phyloP scores from a whole-genome alignment of 805 yeast species.

The Starmerella apicola region DNA sequence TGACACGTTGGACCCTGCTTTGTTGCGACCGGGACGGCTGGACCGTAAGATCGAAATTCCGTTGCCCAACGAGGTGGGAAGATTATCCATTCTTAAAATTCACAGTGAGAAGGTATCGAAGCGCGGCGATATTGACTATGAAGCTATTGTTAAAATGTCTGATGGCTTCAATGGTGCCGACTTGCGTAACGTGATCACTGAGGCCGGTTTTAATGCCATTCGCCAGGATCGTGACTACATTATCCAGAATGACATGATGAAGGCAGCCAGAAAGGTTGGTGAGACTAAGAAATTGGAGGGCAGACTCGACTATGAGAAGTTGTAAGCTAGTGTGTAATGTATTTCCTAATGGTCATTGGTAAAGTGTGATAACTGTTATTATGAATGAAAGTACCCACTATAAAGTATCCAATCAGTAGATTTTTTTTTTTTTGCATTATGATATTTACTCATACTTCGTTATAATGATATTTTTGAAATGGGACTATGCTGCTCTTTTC shows the following conservation, averaged over 20 bases:
- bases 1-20: slow-evolving; percentile 93
- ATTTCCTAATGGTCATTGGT: too few relatives aligned
- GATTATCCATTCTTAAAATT: slow-evolving; percentile 86
- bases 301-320: slow-evolving; percentile 84
- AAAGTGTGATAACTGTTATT: too few relatives aligned
- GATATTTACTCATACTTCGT: too few relatives aligned
- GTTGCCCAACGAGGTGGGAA: slow-evolving; percentile 89
- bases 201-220: slow-evolving; percentile 96
- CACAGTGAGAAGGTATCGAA: slow-evolving; percentile 77
- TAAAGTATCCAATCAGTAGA: background rate
- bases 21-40: slow-evolving; percentile 92
- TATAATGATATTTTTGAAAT: too few relatives aligned
- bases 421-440: background rate
- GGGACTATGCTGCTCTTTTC: too few relatives aligned
- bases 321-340: too few relatives aligned
- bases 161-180: slow-evolving; percentile 99
- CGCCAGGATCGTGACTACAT: slow-evolving; percentile 95
- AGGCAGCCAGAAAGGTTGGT: slow-evolving; percentile 94
- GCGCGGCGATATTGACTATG: slow-evolving; percentile 92
- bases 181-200: slow-evolving; percentile 92
- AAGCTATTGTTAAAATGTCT: slow-evolving; percentile 94
- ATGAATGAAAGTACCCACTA: background rate
- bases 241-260: slow-evolving; percentile 85
- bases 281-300: slow-evolving; percentile 97
- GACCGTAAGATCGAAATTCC: slow-evolving; percentile 94